Conservation (phyloP, 306 rosid genomes). For the Morella rubra region DNA sequence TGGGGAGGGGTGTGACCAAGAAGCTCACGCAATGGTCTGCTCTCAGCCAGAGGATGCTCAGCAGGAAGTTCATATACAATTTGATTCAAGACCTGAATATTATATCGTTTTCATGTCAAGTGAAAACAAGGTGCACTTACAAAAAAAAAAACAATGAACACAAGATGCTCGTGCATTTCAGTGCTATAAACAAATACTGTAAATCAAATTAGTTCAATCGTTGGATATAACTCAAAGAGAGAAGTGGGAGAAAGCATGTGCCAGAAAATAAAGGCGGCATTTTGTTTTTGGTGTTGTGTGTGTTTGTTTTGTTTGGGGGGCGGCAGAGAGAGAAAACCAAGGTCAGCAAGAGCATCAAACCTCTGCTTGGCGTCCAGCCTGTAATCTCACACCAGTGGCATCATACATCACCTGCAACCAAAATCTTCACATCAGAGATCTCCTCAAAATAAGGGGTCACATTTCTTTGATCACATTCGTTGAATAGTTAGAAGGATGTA, state of each 20-base stretch:
- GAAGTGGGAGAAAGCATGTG: neutral
- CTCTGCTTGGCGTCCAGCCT: conserved; percentile 99
- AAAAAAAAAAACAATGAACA: conserved; percentile 2
- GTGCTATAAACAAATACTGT: neutral
- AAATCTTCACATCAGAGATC: conserved; percentile 40
- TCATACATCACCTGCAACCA: conserved; percentile 96
- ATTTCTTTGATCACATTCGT: neutral
- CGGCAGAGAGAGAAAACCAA: conserved; percentile 6
- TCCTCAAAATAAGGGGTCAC: conserved; percentile 3
- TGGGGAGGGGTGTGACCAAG: conserved; percentile 99
- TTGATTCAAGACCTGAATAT: conserved; percentile 81
- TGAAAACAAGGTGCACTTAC: neutral
- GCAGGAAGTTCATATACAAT: conserved; percentile 95
- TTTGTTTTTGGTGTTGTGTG: neutral
- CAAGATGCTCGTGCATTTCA: neutral
- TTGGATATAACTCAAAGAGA: conserved; percentile 13
- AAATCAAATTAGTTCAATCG: conserved; percentile 16
- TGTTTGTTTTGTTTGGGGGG: no score
- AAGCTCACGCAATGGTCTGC: conserved; percentile 94
- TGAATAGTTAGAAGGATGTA: neutral
- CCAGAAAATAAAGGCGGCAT: conserved; percentile 9
- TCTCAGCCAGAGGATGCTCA: conserved; percentile 96
- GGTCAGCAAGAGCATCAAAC: conserved; percentile 43
- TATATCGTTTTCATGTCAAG: conserved; percentile 19
- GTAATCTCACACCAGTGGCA: conserved; percentile 98